Base-by-base conservation (phyloP, 179 eudicot genomes). In the Silene noctiflora region DNA sequence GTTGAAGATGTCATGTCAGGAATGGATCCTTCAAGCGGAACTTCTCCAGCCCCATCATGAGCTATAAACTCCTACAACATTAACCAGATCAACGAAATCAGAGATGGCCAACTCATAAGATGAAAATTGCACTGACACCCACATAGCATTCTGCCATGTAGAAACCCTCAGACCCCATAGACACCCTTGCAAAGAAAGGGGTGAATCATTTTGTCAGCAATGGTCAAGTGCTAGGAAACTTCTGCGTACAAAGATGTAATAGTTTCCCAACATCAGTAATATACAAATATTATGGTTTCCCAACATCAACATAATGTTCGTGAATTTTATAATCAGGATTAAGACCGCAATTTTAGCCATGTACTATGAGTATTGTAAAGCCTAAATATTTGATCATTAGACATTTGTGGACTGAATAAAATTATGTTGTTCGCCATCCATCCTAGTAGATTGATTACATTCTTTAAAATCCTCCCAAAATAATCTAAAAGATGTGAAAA, bases 1-100 rank as follows among this genome's bases (percentile, higher is more conserved):
- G 99, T 95, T 21, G 97, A 93, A 79, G 99, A 89, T 77, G 97
- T 95, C 99, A 95, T 95, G 76, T 95, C 99, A 27, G 99, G 97
- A 79, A 95, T 95, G 73, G 97, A 87, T 81, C 99, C 99, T 85
- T 95, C 99, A 71, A 95, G 90, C 22, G 97, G 97, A 76, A 84
- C 85, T 89, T 95, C 99, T 67, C 97, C 99, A 72, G 81, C 88
- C 79, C 97, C 95, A 87, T 95, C 95, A 76, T 88, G 85, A 77
- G 89, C 87, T 74, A 95, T 88, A 78, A 95, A 95, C 77, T 95
- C 97, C 99, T 95, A 84, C 78, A 81, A 46, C 21, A 79, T 44
- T 61, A 53, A 60, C 71, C 71, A 73, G 55, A 4, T 4, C 21
- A 66, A 19, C 29, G 16, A 74, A 35, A 22, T 51, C 2, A 63